Conservation (phyloP, 78 protist genomes). For the Dictyostelium citrinum region DNA sequence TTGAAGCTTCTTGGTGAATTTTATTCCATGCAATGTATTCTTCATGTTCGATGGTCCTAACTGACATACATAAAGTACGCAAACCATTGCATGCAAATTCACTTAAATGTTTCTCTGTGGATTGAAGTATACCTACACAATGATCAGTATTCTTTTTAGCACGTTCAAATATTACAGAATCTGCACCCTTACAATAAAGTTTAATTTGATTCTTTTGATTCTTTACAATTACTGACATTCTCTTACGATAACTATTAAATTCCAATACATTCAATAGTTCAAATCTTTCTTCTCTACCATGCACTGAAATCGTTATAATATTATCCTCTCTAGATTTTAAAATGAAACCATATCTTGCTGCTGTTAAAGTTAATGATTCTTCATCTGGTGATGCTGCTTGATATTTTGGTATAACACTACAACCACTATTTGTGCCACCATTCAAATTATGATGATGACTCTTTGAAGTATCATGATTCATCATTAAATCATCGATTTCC, state of each 20-base stretch:
- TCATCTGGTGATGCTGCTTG: conserved; percentile 82
- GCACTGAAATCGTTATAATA: background rate
- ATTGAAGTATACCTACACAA: background rate
- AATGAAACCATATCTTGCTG: conserved; percentile 62
- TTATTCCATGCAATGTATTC: conserved; percentile 71
- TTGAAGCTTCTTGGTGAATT: conserved; percentile 69
- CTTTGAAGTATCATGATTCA: background rate
- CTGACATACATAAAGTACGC: conserved; percentile 93
- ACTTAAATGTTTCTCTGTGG: conserved; percentile 71
- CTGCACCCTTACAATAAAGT: conserved; percentile 93
- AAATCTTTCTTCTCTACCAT: conserved; percentile 43
- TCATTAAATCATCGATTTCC: conserved; percentile 27
- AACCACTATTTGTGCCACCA: background rate
- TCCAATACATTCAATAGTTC: conserved; percentile 47
- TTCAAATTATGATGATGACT: background rate
- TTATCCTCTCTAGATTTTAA: conserved; percentile 58
- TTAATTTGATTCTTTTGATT: conserved; percentile 35
- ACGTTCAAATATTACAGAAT: conserved; percentile 68
- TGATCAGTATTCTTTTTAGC: conserved; percentile 15
- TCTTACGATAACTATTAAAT: conserved; percentile 43
- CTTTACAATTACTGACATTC: conserved; percentile 86
- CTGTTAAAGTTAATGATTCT: conserved; percentile 59
- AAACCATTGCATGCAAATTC: conserved; percentile 88
- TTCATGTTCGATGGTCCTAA: conserved; percentile 45
- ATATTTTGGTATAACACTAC: conserved; percentile 28